Conservation (phyloP, 2,329 filamentous ascomycete species). For the Pyrenophora teres region DNA sequence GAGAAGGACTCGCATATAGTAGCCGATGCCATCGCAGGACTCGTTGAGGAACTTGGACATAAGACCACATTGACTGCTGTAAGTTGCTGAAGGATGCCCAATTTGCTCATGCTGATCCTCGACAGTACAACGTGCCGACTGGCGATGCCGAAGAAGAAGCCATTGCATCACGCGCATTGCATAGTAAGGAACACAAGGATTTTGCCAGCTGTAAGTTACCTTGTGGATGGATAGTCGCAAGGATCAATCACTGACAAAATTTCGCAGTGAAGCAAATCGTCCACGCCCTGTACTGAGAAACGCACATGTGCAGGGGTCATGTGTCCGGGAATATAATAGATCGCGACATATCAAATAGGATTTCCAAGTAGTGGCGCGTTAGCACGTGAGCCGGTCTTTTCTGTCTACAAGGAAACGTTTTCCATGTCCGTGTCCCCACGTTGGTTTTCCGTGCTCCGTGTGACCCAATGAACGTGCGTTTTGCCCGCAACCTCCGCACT, state of each 20-base stretch:
- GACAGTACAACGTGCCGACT: conserved; percentile 43
- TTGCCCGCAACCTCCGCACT: conserved; percentile 20
- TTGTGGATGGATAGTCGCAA: rapidly evolving
- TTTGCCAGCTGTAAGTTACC: conserved; percentile 39
- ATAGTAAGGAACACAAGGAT: conserved; percentile 46
- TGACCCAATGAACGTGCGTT: conserved; percentile 19
- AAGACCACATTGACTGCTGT: conserved; percentile 44
- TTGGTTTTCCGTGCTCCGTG: conserved; percentile 11
- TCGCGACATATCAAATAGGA: not conserved
- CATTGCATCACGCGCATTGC: conserved; percentile 42
- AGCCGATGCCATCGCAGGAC: conserved; percentile 51
- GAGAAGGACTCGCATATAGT: conserved; percentile 53
- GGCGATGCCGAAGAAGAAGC: conserved; percentile 45
- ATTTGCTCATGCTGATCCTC: conserved; percentile 17
- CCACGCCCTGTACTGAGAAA: conserved; percentile 33
- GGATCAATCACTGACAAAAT: conserved; percentile 9
- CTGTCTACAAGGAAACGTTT: conserved; percentile 24
- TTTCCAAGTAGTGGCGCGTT: not conserved
- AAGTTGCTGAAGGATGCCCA: conserved; percentile 8
- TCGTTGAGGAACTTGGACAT: conserved; percentile 53
- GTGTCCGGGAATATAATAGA: too few species aligned
- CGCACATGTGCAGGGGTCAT: too few species aligned
- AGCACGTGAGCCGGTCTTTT: conserved; percentile 4
- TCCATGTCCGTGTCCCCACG: conserved; percentile 17
- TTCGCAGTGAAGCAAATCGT: conserved; percentile 41